Base-by-base conservation (phyloP, 495 filamentous ascomycete genomes). In the Penicillium coffeae region DNA sequence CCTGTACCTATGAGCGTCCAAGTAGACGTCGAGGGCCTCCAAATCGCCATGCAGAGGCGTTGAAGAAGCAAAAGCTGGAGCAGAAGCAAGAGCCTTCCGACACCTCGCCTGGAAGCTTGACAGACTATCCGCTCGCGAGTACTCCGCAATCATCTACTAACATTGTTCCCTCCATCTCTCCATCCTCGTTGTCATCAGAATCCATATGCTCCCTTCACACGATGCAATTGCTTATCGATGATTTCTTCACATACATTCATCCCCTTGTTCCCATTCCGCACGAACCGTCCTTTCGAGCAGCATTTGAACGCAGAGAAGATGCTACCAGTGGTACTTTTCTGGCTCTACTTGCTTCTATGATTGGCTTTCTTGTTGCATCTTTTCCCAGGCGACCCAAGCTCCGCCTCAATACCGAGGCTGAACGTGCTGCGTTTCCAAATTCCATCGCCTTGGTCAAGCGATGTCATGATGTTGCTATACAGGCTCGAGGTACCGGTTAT, bases 181-280 rank as follows among this genome's bases (percentile, higher is more conserved):
- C 55, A 7, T 44, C 59, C 15, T 42, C 35, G 13, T 6, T 16
- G 1, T 80, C 80, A 6, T 84, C 83, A 34, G 90, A 95, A 63
- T 72, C 81, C 0, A 94, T 95, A 38, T 89, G 87, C 48, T 80
- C 87, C 0, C 62, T 83, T 55, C 65, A 78, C 22, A 79, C 85
- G 0, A 66, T 94, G 36, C 72, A 82, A 37, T 69, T 82, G 2
- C 74, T 94, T 5, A 72, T 95, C 10, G 87, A 92, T 61, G 90
- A 95, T 68, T 94, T 88, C 68, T 94, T 94, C 59, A 90, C 83
- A 7, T 92, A 90, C 61, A 89, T 94, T 45, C 87, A 95, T 59
- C 90, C 90, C 1, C 71, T 95, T n/a, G 76, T 83, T 25, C 90
- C 90, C 0, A 79, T 95, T 40, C 90, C 90, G 0, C 90, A 95